Conservation (phyloP, 2,329 filamentous ascomycete species). For the Diaporthe humulicola region DNA sequence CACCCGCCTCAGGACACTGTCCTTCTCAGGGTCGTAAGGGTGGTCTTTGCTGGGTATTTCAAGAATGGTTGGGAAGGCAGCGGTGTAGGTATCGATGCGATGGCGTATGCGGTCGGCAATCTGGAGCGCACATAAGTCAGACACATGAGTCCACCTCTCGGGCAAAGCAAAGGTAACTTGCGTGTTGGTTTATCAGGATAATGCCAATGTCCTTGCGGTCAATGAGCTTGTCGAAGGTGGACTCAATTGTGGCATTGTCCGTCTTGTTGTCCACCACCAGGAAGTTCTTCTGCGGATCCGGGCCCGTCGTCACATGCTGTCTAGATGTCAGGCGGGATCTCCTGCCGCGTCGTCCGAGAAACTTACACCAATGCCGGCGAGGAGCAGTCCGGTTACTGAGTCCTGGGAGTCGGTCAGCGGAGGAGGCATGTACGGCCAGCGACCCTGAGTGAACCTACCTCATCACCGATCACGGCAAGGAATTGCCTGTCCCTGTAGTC, state of each 20-base stretch:
- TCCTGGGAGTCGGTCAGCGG: constrained; percentile 70
- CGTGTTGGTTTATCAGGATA: constrained; percentile 97
- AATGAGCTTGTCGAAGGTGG: constrained; percentile 89
- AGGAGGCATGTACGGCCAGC: background rate
- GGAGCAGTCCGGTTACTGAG: constrained; percentile 93
- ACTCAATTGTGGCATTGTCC: constrained; percentile 87
- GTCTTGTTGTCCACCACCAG: constrained; percentile 96
- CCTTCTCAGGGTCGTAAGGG: constrained; percentile 98
- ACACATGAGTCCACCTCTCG: background rate
- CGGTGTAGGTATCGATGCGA: constrained; percentile 90
- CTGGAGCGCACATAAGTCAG: constrained; percentile 60
- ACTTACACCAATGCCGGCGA: constrained; percentile 92
- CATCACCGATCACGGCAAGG: constrained; percentile 96
- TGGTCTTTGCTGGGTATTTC: constrained; percentile 99
- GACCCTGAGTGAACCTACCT: constrained; percentile 66
- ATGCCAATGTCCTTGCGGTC: constrained; percentile 97
- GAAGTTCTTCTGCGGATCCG: constrained; percentile 96
- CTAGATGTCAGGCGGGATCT: constrained; percentile 33
- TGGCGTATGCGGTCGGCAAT: constrained; percentile 94
- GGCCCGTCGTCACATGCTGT: constrained; percentile 90
- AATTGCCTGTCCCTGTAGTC: constrained; percentile 91
- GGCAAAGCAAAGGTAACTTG: constrained; percentile 58
- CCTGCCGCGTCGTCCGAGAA: background rate
- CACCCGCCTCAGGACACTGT: constrained; percentile 94
- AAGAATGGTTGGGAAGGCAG: constrained; percentile 94